phyloP scores from a whole-genome alignment of 345 rosid genomes.

The Rhodamnia argentea region DNA sequence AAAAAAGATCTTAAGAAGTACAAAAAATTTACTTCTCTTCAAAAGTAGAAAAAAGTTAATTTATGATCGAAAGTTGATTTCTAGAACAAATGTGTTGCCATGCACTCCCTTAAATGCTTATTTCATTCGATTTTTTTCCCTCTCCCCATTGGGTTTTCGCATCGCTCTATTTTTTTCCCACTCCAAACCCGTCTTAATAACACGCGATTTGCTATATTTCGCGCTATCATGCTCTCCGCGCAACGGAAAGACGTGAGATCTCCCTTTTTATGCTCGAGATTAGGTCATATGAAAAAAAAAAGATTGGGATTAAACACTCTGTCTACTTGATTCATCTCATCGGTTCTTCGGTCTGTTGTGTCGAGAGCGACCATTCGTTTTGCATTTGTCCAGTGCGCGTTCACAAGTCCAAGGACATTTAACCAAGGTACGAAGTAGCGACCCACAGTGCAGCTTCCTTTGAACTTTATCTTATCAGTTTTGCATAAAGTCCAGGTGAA shows the following conservation, averaged over 20 bases:
- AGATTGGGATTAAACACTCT: background rate
- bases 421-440: too few species aligned
- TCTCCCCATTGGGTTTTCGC: fast-evolving
- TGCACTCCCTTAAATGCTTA: background rate
- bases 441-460: background rate
- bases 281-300: background rate
- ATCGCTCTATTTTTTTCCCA: background rate
- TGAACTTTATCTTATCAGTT: background rate
- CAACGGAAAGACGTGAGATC: background rate
- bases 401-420: background rate
- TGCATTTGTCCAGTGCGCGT: background rate
- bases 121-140: background rate
- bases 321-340: too few species aligned
- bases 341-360: too few species aligned
- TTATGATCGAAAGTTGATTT: too few species aligned
- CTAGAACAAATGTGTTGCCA: too few species aligned
- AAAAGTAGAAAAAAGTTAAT: too few species aligned
- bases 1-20: too few species aligned
- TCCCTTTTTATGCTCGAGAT: background rate
- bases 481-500: background rate
- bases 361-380: background rate
- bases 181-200: background rate
- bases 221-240: fast-evolving
- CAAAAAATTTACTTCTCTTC: too few species aligned
- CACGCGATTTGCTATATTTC: background rate